phyloP scores from a whole-genome alignment of 192 early-diverging fungal species.

The Rhizophagus prolifer region DNA sequence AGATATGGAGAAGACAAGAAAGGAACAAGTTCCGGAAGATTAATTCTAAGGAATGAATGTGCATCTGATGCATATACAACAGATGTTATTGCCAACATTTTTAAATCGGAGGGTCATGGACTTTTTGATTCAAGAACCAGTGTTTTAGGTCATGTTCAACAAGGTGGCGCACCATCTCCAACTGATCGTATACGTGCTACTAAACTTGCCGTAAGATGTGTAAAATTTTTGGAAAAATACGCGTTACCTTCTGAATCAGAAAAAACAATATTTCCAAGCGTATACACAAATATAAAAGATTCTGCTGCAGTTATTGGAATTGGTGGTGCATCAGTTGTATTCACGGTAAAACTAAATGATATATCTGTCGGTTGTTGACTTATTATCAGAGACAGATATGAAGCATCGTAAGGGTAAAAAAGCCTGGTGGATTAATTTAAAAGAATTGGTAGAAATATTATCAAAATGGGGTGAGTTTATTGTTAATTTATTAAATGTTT shows the following conservation, averaged over 20 bases:
- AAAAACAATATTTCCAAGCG: conserved; percentile 50
- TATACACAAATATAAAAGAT: conserved; percentile 57
- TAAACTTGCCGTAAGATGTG: conserved; percentile 73
- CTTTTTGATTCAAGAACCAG: conserved; percentile 90
- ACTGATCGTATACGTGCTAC: conserved; percentile 94
- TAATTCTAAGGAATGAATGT: conserved; percentile 80
- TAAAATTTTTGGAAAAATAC: conserved; percentile 81
- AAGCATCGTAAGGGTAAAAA: conserved; percentile 69
- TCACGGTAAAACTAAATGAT: conserved; percentile 43
- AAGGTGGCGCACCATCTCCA: conserved; percentile 91
- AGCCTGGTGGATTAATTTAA: conserved; percentile 69
- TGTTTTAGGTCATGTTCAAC: conserved; percentile 93
- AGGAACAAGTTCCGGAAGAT: conserved; percentile 76
- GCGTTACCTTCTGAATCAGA: conserved; percentile 48
- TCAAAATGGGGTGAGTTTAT: conserved; percentile 49
- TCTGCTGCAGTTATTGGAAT: conserved; percentile 83
- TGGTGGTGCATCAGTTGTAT: conserved; percentile 69
- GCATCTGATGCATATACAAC: conserved; percentile 86
- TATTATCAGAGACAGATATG: conserved; percentile 76
- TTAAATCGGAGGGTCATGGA: conserved; percentile 82
- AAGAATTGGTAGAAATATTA: conserved; percentile 62
- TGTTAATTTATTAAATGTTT: not conserved
- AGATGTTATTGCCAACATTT: conserved; percentile 79
- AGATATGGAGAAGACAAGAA: conserved; percentile 78
- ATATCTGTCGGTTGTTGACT: conserved; percentile 50